Conservation (phyloP, 208 protist genomes). For the Leishmania major region DNA sequence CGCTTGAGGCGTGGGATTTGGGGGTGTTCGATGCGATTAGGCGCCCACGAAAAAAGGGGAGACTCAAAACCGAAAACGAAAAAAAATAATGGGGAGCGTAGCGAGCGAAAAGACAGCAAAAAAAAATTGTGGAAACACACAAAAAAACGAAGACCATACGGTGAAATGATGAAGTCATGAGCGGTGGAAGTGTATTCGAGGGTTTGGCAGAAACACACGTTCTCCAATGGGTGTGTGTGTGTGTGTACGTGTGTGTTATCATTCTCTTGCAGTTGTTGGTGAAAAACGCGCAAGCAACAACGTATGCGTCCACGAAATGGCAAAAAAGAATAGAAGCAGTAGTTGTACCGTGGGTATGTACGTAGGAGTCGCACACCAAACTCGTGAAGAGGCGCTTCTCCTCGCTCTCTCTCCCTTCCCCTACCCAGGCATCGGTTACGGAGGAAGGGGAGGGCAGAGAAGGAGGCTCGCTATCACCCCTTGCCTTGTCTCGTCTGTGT, state of each 20-base stretch:
- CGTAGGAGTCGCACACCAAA: background rate
- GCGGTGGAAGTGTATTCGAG: background rate
- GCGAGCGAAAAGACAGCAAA: background rate
- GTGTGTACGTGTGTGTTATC: background rate
- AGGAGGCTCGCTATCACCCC: background rate
- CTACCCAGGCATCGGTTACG: background rate
- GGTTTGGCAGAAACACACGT: background rate
- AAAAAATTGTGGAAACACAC: background rate
- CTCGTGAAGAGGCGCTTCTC: conserved; percentile 8
- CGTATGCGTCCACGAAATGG: background rate
- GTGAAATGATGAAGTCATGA: background rate
- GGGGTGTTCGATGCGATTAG: background rate
- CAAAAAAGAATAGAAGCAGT: background rate
- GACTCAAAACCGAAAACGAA: background rate
- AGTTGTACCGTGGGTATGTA: background rate
- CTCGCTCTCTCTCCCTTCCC: background rate
- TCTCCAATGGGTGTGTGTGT: background rate
- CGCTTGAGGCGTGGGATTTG: background rate
- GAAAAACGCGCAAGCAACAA: background rate
- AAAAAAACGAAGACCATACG: background rate
- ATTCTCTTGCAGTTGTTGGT: background rate
- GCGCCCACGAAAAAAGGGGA: background rate
- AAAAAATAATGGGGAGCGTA: background rate
- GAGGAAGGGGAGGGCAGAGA: background rate
- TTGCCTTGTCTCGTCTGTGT: background rate